Evolutionary conservation across 805 yeast species (phyloP), one percentile per base, ranked within the genome.

Genomic region (Ogataea ganodermae): DNA sequence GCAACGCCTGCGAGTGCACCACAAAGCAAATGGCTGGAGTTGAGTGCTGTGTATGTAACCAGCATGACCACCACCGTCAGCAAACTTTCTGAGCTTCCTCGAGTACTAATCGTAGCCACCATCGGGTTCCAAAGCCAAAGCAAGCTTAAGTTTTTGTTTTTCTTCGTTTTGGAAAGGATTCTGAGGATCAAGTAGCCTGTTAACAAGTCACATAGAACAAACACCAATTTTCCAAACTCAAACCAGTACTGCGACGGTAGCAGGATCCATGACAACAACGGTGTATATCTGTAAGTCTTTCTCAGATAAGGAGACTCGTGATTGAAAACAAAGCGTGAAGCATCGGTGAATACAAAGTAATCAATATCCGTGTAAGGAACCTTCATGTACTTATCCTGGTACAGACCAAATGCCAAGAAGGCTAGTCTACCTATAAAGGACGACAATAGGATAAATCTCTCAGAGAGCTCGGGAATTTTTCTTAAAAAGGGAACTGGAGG

Each of bases 331-430:
- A 78, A 89, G 30, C 73, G 68, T 1, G 97, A 81, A 7, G 99
- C 98, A 70, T 94, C 98, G 2, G 96, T 81, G 64, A 94, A 94
- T 40, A 94, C 99, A 63, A 81, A 74, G 67, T 94, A 94, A 66
- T 94, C 99, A 41, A 94, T 86, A 60, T 94, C 99, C 0, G 99
- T 94, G 70, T 89, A 94, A 52, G 86, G 84, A 16, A 91, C 86
- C 9, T 81, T 80, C 81, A 88, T 79, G 53, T 80, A 68, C 4
- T 78, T 75, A 66, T 94, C 99, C 66, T 94, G 99, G 63, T 87
- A 90, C 2, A 86, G 66, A 0, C 99, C 98, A 69, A 80, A 94
- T 3, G 71, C 55, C 56, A 89, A 81, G 60, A 92, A 86, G 3
- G 71, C 85, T 4, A 81, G 47, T 48, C 97, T 72, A 27, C 81